Evolutionary conservation across 345 rosid species (phyloP).

Genomic region (Heritiera littoralis): DNA sequence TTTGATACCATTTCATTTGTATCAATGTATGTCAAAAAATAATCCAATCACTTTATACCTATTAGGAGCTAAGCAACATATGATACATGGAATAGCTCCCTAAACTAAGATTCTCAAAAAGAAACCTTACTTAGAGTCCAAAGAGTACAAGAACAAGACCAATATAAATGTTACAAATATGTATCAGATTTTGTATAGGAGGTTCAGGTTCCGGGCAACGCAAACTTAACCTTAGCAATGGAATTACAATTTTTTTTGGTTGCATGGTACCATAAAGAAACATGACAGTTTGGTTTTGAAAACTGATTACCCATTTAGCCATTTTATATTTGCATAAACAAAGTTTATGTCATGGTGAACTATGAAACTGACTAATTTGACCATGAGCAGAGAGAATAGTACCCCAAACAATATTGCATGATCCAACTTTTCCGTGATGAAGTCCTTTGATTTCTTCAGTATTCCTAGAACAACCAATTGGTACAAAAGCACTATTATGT

Average conservation of each 20-base stretch:
- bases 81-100: slow-evolving; percentile 6
- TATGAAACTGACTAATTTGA: background rate
- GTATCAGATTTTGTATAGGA: background rate
- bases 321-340: background rate
- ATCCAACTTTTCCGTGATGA: slow-evolving; percentile 48
- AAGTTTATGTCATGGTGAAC: background rate
- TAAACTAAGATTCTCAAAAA: background rate
- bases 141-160: background rate
- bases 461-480: slow-evolving; percentile 50
- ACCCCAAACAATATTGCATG: slow-evolving; percentile 57
- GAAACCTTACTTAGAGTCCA: background rate
- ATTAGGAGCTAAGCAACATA: background rate
- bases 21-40: background rate
- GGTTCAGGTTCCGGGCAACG: background rate
- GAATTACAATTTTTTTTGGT: background rate
- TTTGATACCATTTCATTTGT: slow-evolving; percentile 11
- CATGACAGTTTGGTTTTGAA: slow-evolving; percentile 2
- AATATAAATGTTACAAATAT: background rate
- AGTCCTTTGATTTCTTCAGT: slow-evolving; percentile 72
- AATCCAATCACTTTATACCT: background rate
- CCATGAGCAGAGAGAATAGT: slow-evolving; percentile 18
- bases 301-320: slow-evolving; percentile 2
- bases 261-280: background rate
- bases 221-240: background rate
- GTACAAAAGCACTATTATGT: background rate